These are phyloP conservation scores for Phaeophleospora eucalypticola DNA, from an alignment of 2,329 filamentous ascomycete genomes.

Conservation along the genomic window DNA sequence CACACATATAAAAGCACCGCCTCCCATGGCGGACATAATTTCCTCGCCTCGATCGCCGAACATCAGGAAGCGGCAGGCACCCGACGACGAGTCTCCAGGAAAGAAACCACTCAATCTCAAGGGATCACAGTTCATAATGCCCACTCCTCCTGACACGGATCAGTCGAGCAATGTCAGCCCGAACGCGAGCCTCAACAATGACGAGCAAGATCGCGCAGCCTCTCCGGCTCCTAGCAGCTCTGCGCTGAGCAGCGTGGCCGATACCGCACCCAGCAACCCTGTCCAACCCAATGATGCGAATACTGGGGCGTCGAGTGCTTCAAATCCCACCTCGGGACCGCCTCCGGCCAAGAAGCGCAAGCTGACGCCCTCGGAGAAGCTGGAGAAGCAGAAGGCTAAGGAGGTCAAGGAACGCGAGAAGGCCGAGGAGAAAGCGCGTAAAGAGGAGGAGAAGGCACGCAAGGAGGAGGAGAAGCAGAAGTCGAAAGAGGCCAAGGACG, in stretches of 20 bases:
- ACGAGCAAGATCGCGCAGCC: conserved; percentile 17
- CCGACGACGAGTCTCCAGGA: conserved; percentile 21
- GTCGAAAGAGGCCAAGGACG: conserved; percentile 39
- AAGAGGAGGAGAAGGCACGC: conserved; percentile 40
- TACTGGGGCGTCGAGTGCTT: conserved; percentile 2
- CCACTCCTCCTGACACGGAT: conserved; percentile 32
- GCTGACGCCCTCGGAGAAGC: conserved; percentile 41
- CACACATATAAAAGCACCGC: not conserved
- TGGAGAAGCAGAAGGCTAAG: conserved; percentile 29
- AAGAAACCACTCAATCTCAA: conserved; percentile 32
- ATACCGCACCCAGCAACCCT: conserved; percentile 17
- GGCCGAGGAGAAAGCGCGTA: conserved; percentile 37
- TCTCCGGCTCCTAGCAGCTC: conserved; percentile 34
- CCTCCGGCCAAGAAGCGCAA: conserved; percentile 41
- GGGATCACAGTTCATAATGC: conserved; percentile 33
- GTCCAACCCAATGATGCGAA: conserved; percentile 9
- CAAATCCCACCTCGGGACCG: conserved; percentile 12
- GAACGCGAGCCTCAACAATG: conserved; percentile 13
- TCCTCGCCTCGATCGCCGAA: conserved; percentile 27
- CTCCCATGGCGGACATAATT: conserved; percentile 30
- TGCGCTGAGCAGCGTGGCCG: conserved; percentile 30
- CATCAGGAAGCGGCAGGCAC: conserved; percentile 25
- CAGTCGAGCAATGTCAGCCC: conserved; percentile 30
- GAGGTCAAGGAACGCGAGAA: conserved; percentile 29
- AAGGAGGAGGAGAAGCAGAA: conserved; percentile 39